Base-by-base conservation (phyloP, 179 eudicot species). In the Patellifolia procumbens region DNA sequence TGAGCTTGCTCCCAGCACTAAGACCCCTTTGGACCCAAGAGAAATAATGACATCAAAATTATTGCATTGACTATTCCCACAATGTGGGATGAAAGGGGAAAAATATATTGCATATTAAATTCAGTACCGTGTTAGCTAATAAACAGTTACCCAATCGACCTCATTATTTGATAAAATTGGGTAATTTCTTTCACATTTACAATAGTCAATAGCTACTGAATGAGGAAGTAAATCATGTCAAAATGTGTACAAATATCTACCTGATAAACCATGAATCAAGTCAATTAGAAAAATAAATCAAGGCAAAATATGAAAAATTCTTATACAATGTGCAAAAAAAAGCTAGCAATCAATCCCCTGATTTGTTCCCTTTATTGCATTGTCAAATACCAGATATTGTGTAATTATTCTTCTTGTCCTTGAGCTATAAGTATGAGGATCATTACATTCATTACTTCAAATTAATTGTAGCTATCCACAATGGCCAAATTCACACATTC, bases 401-500 rank as follows among this genome's bases (percentile, higher is more conserved):
- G 0, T 39, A 6, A 37, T 6, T 2, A 2, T 1, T 53, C 22
- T 56, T 56, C 32, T 3, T 56, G 10, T 56, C 28, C 31, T 56
- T 28, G 26, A 26, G 15, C 62, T 58, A 58, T 58, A 58, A 58
- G 17, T 12, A 58, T 58, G 63, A 58, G 16, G 8, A 12, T 28
- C 63, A 28, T n/a, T n/a, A n/a, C n/a, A n/a, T 24, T 17, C 20
- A 20, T 26, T 26, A 26, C 5, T 26, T n/a, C 63, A 26, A 58
- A 58, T 26, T 58, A 0, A n/a, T 4, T 7, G 26, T 58, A 22
- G 10, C 26, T 20, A 22, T 20, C 34, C 64, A 68, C 64, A 68
- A 82, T 81, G 84, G 75, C 58, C 20, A 68, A 62, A 28, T 70
- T 43, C n/a, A 69, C 53, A 24, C 9, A 28, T 74, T n/a, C 48